These are phyloP conservation scores for Cyberlindnera maritima DNA, from an alignment of 805 yeast genomes.

Conservation along the genomic window DNA sequence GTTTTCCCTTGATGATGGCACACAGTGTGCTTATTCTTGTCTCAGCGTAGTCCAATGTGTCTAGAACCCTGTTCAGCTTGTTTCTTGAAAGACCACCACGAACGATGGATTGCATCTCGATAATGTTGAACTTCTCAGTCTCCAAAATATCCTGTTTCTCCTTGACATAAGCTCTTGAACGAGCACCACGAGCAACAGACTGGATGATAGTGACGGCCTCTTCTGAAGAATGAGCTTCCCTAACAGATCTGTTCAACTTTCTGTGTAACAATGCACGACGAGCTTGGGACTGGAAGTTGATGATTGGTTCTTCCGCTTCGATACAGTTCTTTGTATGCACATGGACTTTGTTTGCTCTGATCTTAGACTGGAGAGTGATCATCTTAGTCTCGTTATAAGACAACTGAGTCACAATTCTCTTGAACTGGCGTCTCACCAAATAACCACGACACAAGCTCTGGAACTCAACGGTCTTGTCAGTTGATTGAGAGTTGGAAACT, in stretches of 20 bases:
- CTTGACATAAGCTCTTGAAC: constrained; percentile 11
- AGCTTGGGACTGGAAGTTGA: constrained; percentile 35
- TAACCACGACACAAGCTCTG: constrained; percentile 46
- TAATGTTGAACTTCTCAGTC: constrained; percentile 22
- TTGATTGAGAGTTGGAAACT: constrained; percentile 12
- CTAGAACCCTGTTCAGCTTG: constrained; percentile 24
- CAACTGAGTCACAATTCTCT: constrained; percentile 15
- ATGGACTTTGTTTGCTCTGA: constrained; percentile 14
- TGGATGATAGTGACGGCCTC: constrained; percentile 36
- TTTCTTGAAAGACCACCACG: constrained; percentile 43
- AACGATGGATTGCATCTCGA: constrained; percentile 50
- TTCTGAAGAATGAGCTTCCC: constrained; percentile 25
- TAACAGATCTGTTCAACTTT: constrained; percentile 19
- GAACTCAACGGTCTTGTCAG: constrained; percentile 23
- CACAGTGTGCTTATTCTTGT: constrained; percentile 32
- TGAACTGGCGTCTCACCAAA: constrained; percentile 28
- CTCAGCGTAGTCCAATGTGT: constrained; percentile 27
- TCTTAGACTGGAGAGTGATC: constrained; percentile 17
- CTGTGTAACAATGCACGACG: constrained; percentile 33
- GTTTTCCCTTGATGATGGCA: constrained; percentile 37
- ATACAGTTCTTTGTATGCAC: constrained; percentile 2
- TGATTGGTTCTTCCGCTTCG: constrained; percentile 19
- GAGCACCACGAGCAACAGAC: constrained; percentile 33
- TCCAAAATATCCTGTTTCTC: constrained; percentile 1
- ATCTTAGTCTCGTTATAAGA: constrained; percentile 18